These are phyloP conservation scores for Neurospora tetraspora DNA, from an alignment of 495 filamentous ascomycete species.

Conservation along the genomic window DNA sequence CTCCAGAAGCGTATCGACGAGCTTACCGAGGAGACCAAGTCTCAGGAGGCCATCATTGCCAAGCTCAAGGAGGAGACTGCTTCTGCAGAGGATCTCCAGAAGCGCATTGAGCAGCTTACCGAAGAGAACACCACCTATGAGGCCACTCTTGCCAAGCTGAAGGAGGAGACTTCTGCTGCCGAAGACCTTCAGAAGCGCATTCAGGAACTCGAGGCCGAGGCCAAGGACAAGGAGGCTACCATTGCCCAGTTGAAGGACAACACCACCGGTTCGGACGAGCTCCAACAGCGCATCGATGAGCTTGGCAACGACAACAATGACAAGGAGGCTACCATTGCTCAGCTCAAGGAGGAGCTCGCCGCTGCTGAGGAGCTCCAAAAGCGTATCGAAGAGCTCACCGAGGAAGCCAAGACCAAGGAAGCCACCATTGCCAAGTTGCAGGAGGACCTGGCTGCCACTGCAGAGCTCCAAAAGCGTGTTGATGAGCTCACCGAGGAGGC, in stretches of 20 bases:
- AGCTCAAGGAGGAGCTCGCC: conserved; percentile 34
- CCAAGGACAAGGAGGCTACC: conserved; percentile 27
- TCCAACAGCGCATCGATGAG: conserved; percentile 19
- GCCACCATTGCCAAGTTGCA: conserved; percentile 32
- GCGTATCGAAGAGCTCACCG: conserved; percentile 38
- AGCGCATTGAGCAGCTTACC: conserved; percentile 27
- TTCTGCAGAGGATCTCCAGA: conserved; percentile 29
- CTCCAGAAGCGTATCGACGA: conserved; percentile 32
- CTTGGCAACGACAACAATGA: conserved; percentile 28
- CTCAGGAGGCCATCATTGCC: conserved; percentile 32
- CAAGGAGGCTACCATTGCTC: conserved; percentile 18
- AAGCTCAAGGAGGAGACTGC: conserved; percentile 39
- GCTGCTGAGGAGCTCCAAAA: conserved; percentile 35
- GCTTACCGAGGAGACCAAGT: conserved; percentile 27
- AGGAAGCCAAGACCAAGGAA: conserved; percentile 34
- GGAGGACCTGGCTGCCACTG: conserved; percentile 32
- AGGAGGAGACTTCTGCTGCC: conserved; percentile 33
- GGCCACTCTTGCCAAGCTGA: conserved; percentile 32
- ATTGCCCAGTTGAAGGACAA: conserved; percentile 32
- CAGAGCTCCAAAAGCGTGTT: conserved; percentile 32
- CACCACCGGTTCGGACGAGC: conserved; percentile 29
- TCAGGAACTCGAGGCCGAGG: conserved; percentile 30
- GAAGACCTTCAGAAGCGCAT: conserved; percentile 28
- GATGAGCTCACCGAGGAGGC: conserved; percentile 29
- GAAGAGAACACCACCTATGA: conserved; percentile 33